Evolutionary conservation across 768 basidiomycete species (phyloP), one percentile per base, ranked within the genome.

Genomic region (Mycena kentingensis): DNA sequence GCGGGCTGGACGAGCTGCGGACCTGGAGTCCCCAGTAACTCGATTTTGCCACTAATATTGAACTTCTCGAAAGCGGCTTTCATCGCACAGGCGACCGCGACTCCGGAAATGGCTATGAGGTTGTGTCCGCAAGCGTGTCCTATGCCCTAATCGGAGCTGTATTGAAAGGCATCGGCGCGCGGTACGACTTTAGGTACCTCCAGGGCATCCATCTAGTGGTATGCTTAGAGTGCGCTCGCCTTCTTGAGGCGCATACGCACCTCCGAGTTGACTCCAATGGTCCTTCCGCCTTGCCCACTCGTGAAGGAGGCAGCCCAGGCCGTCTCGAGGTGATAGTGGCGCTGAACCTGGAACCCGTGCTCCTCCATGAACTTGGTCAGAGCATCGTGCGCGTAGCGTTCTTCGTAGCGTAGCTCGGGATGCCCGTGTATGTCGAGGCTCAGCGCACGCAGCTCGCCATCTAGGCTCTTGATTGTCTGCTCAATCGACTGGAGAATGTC

Each of bases 121-220:
- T 92, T 92, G 63, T 93, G 90, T 3, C 90, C 90, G 61, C 90
- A 92, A 1, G 85, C 87, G 57, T 88, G 87, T 0, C 87, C 83
- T 32, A 85, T 73, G 0, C 79, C 76, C 50, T 72, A 18, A 19
- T 32, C 10, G 16, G 31, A 32, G 32, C 16, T 2, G 26, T 24
- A 15, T 15, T 36, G 5, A 6, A 19, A 2, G 11, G 4, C 11
- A n/a, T 18, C 15, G 15, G 8, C 50, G 54, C 7, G 5, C 44
- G 42, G 41, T 32, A 62, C 55, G 18, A 55, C 22, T 18, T 39
- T 44, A 28, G 41, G 22, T 16, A 54, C 71, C 16, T 68, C 69
- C 11, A 87, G 70, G 1, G 85, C 85, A 49, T 85, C 83, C 83
- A 85, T 84, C 79, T 81, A 53, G 3, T 21, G 21, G 7, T 32